phyloP scores from a whole-genome alignment of 768 basidiomycete species.

The Suillus tomentosus region DNA sequence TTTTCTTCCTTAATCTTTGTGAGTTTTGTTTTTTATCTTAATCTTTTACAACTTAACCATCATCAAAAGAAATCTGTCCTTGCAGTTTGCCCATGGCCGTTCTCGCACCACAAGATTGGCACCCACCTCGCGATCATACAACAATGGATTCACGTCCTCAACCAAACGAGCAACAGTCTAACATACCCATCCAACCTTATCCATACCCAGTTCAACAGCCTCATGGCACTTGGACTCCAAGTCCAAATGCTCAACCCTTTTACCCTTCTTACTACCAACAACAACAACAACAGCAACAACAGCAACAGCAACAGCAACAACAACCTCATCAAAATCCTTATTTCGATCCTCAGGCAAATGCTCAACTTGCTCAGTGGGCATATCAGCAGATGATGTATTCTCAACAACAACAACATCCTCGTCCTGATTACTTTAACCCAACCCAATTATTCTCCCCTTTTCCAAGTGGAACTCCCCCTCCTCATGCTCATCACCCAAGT shows the following conservation, averaged over 20 bases:
- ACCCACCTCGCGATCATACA: slow-evolving; percentile 61
- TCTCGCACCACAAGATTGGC: slow-evolving; percentile 79
- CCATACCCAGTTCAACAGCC: slow-evolving; percentile 73
- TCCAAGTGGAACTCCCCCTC: slow-evolving; percentile 71
- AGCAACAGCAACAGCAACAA: slow-evolving; percentile 37
- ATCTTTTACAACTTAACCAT: neutral
- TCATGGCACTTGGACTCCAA: slow-evolving; percentile 70
- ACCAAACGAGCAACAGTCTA: slow-evolving; percentile 49
- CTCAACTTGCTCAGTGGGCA: slow-evolving; percentile 82
- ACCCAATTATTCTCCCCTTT: slow-evolving; percentile 66
- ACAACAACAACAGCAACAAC: slow-evolving; percentile 60
- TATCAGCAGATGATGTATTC: slow-evolving; percentile 92
- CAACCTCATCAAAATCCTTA: slow-evolving; percentile 49
- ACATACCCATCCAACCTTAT: slow-evolving; percentile 45
- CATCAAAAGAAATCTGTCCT: no score
- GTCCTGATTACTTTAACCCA: slow-evolving; percentile 59
- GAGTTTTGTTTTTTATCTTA: neutral
- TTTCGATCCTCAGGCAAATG: slow-evolving; percentile 75
- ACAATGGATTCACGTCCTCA: slow-evolving; percentile 54
- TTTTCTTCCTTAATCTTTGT: neutral
- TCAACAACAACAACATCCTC: slow-evolving; percentile 55
- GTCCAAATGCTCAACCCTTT: slow-evolving; percentile 67
- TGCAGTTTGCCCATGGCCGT: slow-evolving; percentile 62
- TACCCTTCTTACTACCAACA: slow-evolving; percentile 74
- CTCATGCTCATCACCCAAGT: slow-evolving; percentile 24